phyloP scores from a whole-genome alignment of 768 basidiomycete genomes.

The Boletus rubropictus region DNA sequence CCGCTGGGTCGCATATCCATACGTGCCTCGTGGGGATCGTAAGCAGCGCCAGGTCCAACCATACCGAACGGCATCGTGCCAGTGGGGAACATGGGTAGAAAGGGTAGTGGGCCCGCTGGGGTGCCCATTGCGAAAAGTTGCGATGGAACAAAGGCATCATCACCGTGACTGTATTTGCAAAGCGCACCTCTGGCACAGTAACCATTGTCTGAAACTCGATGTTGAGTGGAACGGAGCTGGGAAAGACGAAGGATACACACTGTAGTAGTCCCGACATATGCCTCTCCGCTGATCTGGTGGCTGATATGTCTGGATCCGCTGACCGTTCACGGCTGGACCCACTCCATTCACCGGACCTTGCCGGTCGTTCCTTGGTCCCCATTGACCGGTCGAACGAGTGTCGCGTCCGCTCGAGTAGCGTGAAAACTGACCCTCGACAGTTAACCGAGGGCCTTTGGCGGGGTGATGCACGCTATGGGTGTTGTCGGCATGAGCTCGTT shows the following conservation, averaged over 20 bases:
- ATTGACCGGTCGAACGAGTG: slow-evolving; percentile 38
- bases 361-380: slow-evolving; percentile 33
- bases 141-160: slow-evolving; percentile 74
- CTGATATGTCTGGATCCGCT: slow-evolving; percentile 55
- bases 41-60: slow-evolving; percentile 43
- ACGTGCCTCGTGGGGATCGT: slow-evolving; percentile 73
- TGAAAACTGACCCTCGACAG: slow-evolving; percentile 59
- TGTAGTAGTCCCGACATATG: slow-evolving; percentile 88
- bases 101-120: slow-evolving; percentile 44
- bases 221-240: slow-evolving; percentile 7
- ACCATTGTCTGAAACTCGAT: slow-evolving; percentile 61
- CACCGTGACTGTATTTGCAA: slow-evolving; percentile 92
- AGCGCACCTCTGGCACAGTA: slow-evolving; percentile 83
- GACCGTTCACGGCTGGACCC: slow-evolving; percentile 32
- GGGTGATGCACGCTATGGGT: slow-evolving; percentile 55
- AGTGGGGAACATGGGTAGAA: slow-evolving; percentile 63
- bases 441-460: slow-evolving; percentile 68
- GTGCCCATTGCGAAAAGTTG: slow-evolving; percentile 57
- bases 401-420: slow-evolving; percentile 48
- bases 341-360: slow-evolving; percentile 24
- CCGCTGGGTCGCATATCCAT: slow-evolving; percentile 73
- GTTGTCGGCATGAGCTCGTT: slow-evolving; percentile 60
- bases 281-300: slow-evolving; percentile 71
- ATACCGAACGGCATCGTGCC: slow-evolving; percentile 53
- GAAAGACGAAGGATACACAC: slow-evolving; percentile 43